Percentiles rank a stretch among this genome's conserved stretches.
phyloP scores from a whole-genome alignment of 2,329 filamentous ascomycete genomes.

The Dothistroma septosporum region DNA sequence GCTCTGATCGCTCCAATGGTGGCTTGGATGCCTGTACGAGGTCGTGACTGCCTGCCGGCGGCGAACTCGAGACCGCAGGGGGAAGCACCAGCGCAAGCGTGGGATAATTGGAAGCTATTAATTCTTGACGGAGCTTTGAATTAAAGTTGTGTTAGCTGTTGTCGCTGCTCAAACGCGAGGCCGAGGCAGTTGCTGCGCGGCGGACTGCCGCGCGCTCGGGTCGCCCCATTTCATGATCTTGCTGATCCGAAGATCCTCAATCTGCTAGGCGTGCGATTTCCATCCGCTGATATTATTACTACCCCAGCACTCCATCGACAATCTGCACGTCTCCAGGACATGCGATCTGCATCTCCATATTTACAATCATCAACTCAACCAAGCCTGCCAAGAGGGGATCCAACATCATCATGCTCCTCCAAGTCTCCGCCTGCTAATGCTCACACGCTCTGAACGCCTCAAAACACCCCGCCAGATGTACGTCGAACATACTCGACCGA shows the following conservation, averaged over 20 bases:
- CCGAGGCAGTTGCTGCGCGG: neutral
- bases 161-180: neutral
- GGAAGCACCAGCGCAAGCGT: neutral
- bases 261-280: neutral
- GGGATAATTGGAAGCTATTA: neutral
- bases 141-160: neutral
- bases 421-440: slow-evolving; percentile 1
- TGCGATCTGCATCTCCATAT: neutral
- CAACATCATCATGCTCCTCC: neutral
- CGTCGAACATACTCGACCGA: neutral
- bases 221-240: neutral
- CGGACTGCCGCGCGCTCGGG: neutral
- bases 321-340: neutral
- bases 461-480: neutral
- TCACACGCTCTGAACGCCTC: slow-evolving; percentile 1
- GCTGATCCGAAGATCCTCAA: neutral
- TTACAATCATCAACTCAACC: neutral
- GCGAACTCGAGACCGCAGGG: neutral
- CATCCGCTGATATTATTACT: neutral
- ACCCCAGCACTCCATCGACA: neutral
- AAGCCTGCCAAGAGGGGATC: neutral
- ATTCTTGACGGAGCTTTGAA: neutral
- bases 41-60: neutral
- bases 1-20: neutral
- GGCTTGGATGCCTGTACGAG: neutral